Conservation (phyloP, 2,329 filamentous ascomycete species). For the Talaromyces rugulosus region DNA sequence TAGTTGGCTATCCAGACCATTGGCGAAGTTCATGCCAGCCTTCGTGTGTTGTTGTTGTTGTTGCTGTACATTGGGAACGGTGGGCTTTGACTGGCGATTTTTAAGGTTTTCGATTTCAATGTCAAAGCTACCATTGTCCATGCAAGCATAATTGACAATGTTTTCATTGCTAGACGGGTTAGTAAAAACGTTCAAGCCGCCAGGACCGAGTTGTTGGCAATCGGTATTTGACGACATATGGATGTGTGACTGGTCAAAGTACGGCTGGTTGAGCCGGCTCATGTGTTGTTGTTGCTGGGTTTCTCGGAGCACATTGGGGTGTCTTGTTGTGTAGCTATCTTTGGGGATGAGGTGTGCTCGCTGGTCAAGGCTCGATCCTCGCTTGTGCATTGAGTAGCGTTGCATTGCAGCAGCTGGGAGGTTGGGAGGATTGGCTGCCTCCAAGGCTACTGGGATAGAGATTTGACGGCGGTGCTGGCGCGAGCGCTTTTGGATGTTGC, state of each 20-base stretch:
- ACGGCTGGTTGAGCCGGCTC: conserved; percentile 60
- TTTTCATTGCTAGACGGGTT: conserved; percentile 35
- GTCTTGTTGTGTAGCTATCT: conserved; percentile 27
- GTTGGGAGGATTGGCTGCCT: conserved; percentile 66
- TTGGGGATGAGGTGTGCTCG: conserved; percentile 44
- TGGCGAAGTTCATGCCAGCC: conserved; percentile 17
- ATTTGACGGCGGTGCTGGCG: conserved; percentile 81
- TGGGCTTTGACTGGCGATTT: conserved; percentile 19
- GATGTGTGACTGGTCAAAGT: conserved; percentile 29
- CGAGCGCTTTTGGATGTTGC: conserved; percentile 68
- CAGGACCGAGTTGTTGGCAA: conserved; percentile 26
- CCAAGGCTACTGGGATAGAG: conserved; percentile 75
- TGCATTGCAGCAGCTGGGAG: conserved; percentile 55
- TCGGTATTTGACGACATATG: conserved; percentile 22
- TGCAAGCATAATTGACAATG: conserved; percentile 21
- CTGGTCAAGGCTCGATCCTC: conserved; percentile 80
- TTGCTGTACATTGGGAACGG: conserved; percentile 27
- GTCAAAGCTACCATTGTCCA: conserved; percentile 18
- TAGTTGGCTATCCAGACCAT: conserved; percentile 19
- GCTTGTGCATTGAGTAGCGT: conserved; percentile 62
- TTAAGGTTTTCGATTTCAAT: conserved; percentile 15
- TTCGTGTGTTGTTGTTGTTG: conserved; percentile 23
- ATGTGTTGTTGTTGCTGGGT: conserved; percentile 75
- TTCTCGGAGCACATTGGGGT: conserved; percentile 83
- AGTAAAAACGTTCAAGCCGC: conserved; percentile 27